These are phyloP conservation scores for Solanum dulcamara DNA, from an alignment of 257 asterid genomes.

Conservation along the genomic window DNA sequence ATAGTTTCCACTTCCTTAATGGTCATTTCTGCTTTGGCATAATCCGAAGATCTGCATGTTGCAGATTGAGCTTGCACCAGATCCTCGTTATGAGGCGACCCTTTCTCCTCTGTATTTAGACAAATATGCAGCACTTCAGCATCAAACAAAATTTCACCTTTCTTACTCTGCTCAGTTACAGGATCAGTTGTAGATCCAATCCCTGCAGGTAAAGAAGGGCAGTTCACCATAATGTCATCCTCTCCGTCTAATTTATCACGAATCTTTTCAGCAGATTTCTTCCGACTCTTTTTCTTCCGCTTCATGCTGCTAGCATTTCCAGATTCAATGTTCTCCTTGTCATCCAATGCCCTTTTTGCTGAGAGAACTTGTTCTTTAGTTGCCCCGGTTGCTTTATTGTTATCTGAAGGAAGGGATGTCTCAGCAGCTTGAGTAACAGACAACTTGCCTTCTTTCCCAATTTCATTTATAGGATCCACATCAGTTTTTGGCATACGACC, in stretches of 20 bases:
- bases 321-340: constrained; percentile 9
- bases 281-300: constrained; percentile 28
- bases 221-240: not conserved
- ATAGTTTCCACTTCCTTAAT: not conserved
- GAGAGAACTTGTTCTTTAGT: constrained; percentile 13
- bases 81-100: not conserved
- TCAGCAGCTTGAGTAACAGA: constrained; percentile 1
- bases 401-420: not conserved
- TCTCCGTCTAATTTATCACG: constrained; percentile 16
- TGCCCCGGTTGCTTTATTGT: constrained; percentile 1
- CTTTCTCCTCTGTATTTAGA: not conserved
- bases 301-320: constrained; percentile 19
- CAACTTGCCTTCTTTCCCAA: not conserved
- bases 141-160: not conserved
- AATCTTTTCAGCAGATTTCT: constrained; percentile 16
- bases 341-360: not conserved
- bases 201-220: not conserved
- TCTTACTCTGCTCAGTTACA: not conserved
- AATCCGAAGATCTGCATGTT: not conserved
- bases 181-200: not conserved
- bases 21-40: not conserved
- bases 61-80: not conserved
- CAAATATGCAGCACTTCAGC: not conserved
- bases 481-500: constrained; percentile 2
- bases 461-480: not conserved